Conservation (phyloP, 140 eudicot species). For the Flaveria floridana region DNA sequence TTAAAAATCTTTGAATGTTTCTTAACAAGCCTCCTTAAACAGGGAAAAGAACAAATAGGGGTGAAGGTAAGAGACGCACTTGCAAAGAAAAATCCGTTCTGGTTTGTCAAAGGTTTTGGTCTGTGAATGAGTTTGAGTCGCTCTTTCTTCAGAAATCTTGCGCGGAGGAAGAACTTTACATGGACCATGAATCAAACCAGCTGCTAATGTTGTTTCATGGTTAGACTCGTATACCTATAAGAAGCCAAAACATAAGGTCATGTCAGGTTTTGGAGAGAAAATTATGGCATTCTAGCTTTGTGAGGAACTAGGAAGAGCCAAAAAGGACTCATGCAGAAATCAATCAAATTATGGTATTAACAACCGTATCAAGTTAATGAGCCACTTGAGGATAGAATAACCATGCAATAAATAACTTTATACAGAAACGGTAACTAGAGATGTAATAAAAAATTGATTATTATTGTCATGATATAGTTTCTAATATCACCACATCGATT, state of each 20-base stretch:
- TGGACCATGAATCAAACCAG: slow-evolving; percentile 61
- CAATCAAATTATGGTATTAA: not conserved
- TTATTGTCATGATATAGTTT: not conserved
- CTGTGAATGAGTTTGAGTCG: slow-evolving; percentile 33
- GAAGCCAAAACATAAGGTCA: slow-evolving; percentile 6
- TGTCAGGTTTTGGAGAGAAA: slow-evolving; percentile 1
- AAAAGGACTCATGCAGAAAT: not conserved
- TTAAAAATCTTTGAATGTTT: not conserved
- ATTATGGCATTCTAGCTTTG: not conserved
- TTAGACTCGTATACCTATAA: slow-evolving; percentile 71
- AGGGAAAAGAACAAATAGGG: not conserved
- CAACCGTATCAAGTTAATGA: not conserved
- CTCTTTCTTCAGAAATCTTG: slow-evolving; percentile 52
- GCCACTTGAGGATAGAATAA: not conserved
- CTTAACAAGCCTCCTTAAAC: not conserved
- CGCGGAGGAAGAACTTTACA: slow-evolving; percentile 73
- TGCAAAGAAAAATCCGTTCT: slow-evolving; percentile 58
- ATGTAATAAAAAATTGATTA: not conserved
- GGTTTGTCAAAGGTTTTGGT: slow-evolving; percentile 28
- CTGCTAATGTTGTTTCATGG: slow-evolving; percentile 45
- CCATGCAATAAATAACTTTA: not conserved
- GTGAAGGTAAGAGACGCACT: slow-evolving; percentile 38
- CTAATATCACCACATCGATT: not conserved
- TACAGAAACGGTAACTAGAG: not conserved
- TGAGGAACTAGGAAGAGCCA: not conserved